Evolutionary conservation across 495 filamentous ascomycete genomes (phyloP).

Genomic region (Trichoderma virens): DNA sequence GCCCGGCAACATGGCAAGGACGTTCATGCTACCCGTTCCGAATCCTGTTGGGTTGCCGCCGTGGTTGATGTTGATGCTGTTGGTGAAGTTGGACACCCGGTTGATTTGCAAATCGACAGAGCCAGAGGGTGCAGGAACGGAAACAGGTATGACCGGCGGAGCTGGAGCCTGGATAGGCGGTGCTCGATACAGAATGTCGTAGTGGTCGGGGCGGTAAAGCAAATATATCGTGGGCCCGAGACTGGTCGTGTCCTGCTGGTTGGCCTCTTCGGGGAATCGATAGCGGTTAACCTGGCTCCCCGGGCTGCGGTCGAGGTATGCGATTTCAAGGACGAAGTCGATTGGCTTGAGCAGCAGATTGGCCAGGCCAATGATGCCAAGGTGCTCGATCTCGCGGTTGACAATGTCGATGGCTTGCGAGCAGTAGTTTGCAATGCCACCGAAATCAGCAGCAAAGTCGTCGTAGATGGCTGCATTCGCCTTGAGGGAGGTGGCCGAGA

Average conservation of each 20-base stretch:
- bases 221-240: constrained; percentile 41
- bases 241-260: constrained; percentile 35
- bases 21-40: constrained; percentile 27
- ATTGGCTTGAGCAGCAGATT: constrained; percentile 75
- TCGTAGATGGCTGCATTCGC: constrained; percentile 58
- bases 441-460: constrained; percentile 55
- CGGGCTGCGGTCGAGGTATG: constrained; percentile 84
- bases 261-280: constrained; percentile 53
- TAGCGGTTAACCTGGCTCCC: constrained; percentile 74
- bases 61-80: constrained; percentile 30
- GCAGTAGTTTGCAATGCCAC: constrained; percentile 61
- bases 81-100: constrained; percentile 33
- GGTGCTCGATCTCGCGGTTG: constrained; percentile 78
- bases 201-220: constrained; percentile 70
- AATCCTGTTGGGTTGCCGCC: constrained; percentile 33
- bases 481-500: constrained; percentile 86
- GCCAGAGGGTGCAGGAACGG: constrained; percentile 36
- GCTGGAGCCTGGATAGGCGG: constrained; percentile 42
- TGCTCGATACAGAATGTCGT: constrained; percentile 85
- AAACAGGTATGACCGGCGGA: constrained; percentile 23
- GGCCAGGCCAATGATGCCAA: constrained; percentile 68
- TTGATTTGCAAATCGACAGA: constrained; percentile 43
- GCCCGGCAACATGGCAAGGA: constrained; percentile 41
- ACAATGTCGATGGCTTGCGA: constrained; percentile 61
- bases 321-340: constrained; percentile 73